Evolutionary conservation across 2,329 filamentous ascomycete species (phyloP).

Genomic region (Xylariaceae sp.): DNA sequence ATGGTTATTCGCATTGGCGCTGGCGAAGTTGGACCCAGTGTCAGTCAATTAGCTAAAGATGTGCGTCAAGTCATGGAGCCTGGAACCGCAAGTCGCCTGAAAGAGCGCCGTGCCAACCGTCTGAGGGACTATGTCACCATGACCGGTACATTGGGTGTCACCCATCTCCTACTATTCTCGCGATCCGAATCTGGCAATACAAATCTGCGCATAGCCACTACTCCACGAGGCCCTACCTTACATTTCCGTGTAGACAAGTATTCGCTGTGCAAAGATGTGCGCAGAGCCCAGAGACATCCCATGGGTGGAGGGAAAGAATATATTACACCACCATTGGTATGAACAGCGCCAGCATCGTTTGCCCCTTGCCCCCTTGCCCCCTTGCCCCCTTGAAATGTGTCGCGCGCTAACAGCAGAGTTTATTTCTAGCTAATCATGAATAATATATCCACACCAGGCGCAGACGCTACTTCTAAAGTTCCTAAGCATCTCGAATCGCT

Average conservation of each 20-base stretch:
- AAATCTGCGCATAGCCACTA: conserved; percentile 84
- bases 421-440: conserved; percentile 84
- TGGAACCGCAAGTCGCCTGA: conserved; percentile 84
- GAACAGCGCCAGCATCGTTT: conserved; percentile 19
- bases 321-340: conserved; percentile 77
- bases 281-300: conserved; percentile 80
- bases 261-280: conserved; percentile 88
- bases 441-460: conserved; percentile 75
- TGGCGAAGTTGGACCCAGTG: conserved; percentile 86
- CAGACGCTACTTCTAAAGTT: conserved; percentile 67
- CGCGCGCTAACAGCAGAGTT: conserved; percentile 30
- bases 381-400: not conserved
- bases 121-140: conserved; percentile 92
- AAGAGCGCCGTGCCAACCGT: conserved; percentile 86
- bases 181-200: conserved; percentile 88
- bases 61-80: conserved; percentile 95
- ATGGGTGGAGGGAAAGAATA: conserved; percentile 84
- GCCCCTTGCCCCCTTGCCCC: too few relatives aligned
- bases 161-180: conserved; percentile 91
- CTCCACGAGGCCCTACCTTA: conserved; percentile 87
- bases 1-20: conserved; percentile 99
- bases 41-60: conserved; percentile 90
- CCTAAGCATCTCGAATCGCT: conserved; percentile 93
- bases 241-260: conserved; percentile 96
- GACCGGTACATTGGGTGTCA: conserved; percentile 91